Conservation (phyloP, 2,329 filamentous ascomycete genomes). For the Celoporthe dispersa region DNA sequence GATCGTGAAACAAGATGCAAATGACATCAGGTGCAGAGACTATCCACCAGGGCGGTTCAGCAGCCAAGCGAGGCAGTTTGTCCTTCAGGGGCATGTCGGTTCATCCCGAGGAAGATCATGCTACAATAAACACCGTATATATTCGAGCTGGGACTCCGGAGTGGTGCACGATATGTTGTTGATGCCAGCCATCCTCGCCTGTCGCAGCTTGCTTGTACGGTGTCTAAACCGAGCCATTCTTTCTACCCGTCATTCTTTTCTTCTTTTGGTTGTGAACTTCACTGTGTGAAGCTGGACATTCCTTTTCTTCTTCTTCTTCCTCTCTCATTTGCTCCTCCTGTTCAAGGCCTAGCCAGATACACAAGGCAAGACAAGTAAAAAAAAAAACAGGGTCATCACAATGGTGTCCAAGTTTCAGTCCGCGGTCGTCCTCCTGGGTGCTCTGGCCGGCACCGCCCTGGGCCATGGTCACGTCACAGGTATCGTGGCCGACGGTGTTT, state of each 20-base stretch:
- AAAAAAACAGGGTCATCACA: not conserved
- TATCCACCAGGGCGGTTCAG: not conserved
- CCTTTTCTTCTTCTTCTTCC: not conserved
- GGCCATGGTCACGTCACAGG: constrained; percentile 26
- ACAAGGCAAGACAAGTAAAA: no score
- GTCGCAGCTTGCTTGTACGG: constrained; percentile 10
- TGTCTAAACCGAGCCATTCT: constrained; percentile 15
- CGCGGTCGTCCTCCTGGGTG: constrained; percentile 12
- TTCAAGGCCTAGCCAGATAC: not conserved
- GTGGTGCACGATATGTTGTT: not conserved
- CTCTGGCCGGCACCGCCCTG: constrained; percentile 8
- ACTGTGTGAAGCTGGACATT: constrained; percentile 22
- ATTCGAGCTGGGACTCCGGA: constrained; percentile 2
- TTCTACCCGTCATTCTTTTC: constrained; percentile 11
- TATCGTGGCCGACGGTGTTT: constrained; percentile 24
- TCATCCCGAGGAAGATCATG: not conserved
- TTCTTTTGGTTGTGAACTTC: constrained; percentile 7
- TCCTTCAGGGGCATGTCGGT: not conserved
- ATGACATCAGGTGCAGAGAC: not conserved
- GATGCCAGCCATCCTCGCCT: not conserved
- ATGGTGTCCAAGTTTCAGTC: constrained; percentile 18
- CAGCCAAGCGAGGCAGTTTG: constrained; percentile 5
- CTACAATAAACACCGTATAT: not conserved
- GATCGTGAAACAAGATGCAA: constrained; percentile 14
- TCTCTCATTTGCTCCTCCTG: no score